Percentiles rank a stretch among this genome's conserved stretches.
phyloP scores from a whole-genome alignment of 1,284 basidiomycete species.

The Heterobasidion irregulare region DNA sequence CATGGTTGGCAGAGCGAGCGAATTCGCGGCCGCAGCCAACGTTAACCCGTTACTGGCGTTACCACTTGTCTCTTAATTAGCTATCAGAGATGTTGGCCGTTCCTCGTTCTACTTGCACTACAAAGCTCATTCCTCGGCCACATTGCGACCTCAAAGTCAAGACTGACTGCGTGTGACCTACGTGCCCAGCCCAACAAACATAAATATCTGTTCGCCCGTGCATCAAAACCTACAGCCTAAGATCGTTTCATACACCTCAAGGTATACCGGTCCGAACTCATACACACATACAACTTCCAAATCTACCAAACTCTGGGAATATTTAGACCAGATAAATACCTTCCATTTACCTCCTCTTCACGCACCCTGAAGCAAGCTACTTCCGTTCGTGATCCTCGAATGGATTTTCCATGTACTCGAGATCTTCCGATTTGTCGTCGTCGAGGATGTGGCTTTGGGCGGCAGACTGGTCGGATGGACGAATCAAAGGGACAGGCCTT shows the following conservation, averaged over 20 bases:
- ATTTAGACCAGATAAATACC: background rate
- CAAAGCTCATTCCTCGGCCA: too few relatives aligned
- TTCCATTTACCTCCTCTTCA: too few relatives aligned
- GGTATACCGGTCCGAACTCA: background rate
- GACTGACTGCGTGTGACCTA: too few relatives aligned
- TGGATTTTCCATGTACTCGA: constrained; percentile 63
- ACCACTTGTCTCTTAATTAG: too few relatives aligned
- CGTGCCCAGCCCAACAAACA: too few relatives aligned
- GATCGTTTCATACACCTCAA: too few relatives aligned
- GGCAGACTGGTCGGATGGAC: constrained; percentile 19
- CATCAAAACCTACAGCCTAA: too few relatives aligned
- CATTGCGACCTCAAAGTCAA: too few relatives aligned
- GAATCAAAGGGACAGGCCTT: constrained; percentile 61
- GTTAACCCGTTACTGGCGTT: background rate
- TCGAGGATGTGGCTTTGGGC: constrained; percentile 24
- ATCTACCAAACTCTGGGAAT: background rate
- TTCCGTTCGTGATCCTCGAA: constrained; percentile 40
- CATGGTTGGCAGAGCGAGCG: constrained; percentile 10
- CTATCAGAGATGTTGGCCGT: too few relatives aligned
- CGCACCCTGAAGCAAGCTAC: background rate
- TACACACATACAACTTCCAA: background rate
- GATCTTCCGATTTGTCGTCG: constrained; percentile 31
- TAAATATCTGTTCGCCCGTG: too few relatives aligned
- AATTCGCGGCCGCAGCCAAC: constrained; percentile 4
- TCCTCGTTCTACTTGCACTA: too few relatives aligned